phyloP scores from a whole-genome alignment of 331 rosid genomes.

The Quercus lobata region DNA sequence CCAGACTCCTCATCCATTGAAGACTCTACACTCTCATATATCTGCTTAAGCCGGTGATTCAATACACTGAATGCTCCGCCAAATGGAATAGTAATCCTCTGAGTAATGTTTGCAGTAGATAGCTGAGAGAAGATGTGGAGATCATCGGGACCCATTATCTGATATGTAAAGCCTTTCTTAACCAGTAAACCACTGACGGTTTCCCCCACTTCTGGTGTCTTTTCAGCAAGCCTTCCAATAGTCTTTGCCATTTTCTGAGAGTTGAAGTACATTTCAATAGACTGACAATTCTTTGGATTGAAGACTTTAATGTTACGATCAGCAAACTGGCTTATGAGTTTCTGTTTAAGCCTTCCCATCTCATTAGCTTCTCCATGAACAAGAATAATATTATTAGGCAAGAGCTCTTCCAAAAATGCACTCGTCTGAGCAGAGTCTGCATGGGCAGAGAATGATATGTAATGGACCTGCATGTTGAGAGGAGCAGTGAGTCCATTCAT shows the following conservation, averaged over 20 bases:
- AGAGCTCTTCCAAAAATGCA: conserved; percentile 89
- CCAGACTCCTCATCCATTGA: conserved; percentile 75
- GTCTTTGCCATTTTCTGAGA: conserved; percentile 93
- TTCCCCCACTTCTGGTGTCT: conserved; percentile 69
- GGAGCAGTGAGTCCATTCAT: conserved; percentile 83
- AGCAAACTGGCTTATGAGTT: conserved; percentile 68
- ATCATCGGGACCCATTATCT: conserved; percentile 92
- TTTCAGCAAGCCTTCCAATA: conserved; percentile 80
- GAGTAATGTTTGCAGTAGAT: conserved; percentile 67
- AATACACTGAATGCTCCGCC: conserved; percentile 60
- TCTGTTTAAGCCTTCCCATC: conserved; percentile 97
- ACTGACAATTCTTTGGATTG: conserved; percentile 87
- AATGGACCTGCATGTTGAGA: conserved; percentile 90
- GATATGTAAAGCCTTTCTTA: conserved; percentile 86
- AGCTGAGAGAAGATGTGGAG: conserved; percentile 89
- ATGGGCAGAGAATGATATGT: conserved; percentile 89
- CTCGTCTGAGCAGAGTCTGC: conserved; percentile 94
- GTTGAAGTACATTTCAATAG: conserved; percentile 88
- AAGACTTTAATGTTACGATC: conserved; percentile 81
- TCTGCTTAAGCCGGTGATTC: conserved; percentile 61
- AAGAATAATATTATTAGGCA: conserved; percentile 86
- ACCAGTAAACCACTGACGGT: conserved; percentile 78
- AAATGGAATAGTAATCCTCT: conserved; percentile 82
- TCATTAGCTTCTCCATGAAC: conserved; percentile 95
- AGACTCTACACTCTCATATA: conserved; percentile 74